Evolutionary conservation across 2,329 filamentous ascomycete genomes (phyloP), one percentile per base, ranked within the genome.

Genomic region (Polytolypa hystricis): DNA sequence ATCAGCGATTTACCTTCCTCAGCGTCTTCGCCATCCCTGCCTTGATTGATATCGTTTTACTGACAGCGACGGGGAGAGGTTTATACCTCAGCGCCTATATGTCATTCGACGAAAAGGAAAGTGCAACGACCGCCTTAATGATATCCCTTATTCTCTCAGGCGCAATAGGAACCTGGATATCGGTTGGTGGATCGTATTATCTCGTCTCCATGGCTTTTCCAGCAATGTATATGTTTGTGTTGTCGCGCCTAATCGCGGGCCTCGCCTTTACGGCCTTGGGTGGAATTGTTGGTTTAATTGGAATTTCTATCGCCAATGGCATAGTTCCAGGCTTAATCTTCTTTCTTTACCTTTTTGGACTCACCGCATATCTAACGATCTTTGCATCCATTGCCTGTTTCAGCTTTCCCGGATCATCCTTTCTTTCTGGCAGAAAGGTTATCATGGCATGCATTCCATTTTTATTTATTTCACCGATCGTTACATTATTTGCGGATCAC

Each of bases 11-110:
- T 41, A 72, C 71, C 0, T 75, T 74, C 43, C 56, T 78, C 16
- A 70, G 70, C 42, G 72, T 78, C 20, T 79, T 79, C 45, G 74
- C 73, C 7, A 66, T 79, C 29, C 75, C 75, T 0, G 75, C 74
- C 16, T 61, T 79, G 34, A 62, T 79, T 27, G 75, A 79, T 48
- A 74, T 79, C 25, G 33, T 75, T 7, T 54, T 79, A 5, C 57
- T 79, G 14, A 74, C 72, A 1, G 70, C 73, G 14, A 65, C 71
- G 17, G 74, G 74, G 1, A 67, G 74, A 36, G 75, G 75, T 6
- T 54, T 79, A 15, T 79, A 78, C 48, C 64, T 79, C 30, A 77
- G 71, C 17, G 66, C 66, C 1, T 70, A 62, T 41, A 77, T 79
- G 74, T 51, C 51, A 3, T 50, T 58, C 5, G 52, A 60, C 1